Base-by-base conservation (phyloP, 169 alveolate species). In the Plasmodium yoelii region DNA sequence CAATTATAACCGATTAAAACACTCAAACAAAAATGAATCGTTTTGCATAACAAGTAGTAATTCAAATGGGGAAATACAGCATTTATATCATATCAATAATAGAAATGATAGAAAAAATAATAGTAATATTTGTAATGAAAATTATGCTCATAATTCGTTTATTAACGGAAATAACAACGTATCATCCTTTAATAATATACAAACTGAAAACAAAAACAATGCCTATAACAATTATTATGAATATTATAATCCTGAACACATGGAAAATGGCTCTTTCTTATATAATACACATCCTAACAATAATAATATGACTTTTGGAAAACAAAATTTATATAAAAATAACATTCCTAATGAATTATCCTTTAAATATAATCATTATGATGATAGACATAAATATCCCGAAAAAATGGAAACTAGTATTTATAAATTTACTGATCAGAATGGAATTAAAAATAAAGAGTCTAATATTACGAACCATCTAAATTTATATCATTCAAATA, bases 311-410 rank as follows among this genome's bases (percentile, higher is more conserved):
- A n/a, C 64, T 28, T 18, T 28, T 12, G 56, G 24, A 75, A 53
- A 63, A 15, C 42, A 34, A 34, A 0, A 34, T 34, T 34, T 34
- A 34, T 34, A 6, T 34, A 56, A 34, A 9, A 42, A 28, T 46
- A 26, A 46, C 19, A 8, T 34, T 34, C 63, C 46, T 1, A 47
- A 57, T 55, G 10, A 44, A 47, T n/a, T 64, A 39, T 22, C 72
- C 42, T 53, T 18, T n/a, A 75, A 75, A 55, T 47, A 75, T 75
- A 12, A 13, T 2, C 7, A 49, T 4, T 24, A 22, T 22, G 49
- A 75, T 42, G 88, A 75, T 65, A 63, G 49, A n/a, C 88, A 75
- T 65, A 63, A 26, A 18, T 75, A 75, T 65, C 88, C 60, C 51
- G 75, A 61, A 61, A 75, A 61, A 28, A 26, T 75, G 13, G 18